Base-by-base conservation (phyloP, 2,329 filamentous ascomycete species). In the Alternaria postmessia region DNA sequence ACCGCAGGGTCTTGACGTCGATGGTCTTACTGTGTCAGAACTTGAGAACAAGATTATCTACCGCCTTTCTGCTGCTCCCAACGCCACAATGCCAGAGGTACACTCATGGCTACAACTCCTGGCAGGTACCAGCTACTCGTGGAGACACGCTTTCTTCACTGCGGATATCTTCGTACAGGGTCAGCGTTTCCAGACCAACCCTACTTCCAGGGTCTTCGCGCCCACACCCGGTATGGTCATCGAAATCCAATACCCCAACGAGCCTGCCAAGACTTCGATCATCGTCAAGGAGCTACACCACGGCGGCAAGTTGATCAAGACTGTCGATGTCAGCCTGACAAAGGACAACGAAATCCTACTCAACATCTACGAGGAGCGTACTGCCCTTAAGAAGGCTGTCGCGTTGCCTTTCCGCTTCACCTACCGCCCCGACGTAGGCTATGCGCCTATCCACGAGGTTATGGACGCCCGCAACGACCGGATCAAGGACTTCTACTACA, bases 401-500 rank as follows among this genome's bases (percentile, higher is more conserved):
- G 87, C 93, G 22, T 83, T 99, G 59, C 90, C 92, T 22, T 88
- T 99, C 67, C 88, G 89, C 76, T 98, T 98, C 83, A 92, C 87
- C 5, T 99, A 99, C 81, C 92, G 94, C 76, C 95, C 95, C 2
- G 94, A 98, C 80, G 91, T 93, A 57, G 95, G 95, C 30, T 99
- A 97, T 77, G 94, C 96, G n/a, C 95, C 95, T 18, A 97, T 99
- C 69, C 91, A 91, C 63, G 95, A 99, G 80, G 91, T 98, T 65
- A 99, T 99, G 95, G 88, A 93, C 36, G 91, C 88, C 56, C 93
- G 95, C 75, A 99, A 99, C 77, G 94, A 99, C 77, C 91, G 93
- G 66, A 98, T 99, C 85, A 99, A 99, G 85, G 92, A 97, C 80
- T 99, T 99, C 79, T 99, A 99, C 86, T 99, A 96, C 89, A 89